Percentiles rank a stretch among this genome's conserved stretches.
Evolutionary conservation across 2,329 filamentous ascomycete genomes (phyloP).

Genomic region (Alternaria gansuensis): DNA sequence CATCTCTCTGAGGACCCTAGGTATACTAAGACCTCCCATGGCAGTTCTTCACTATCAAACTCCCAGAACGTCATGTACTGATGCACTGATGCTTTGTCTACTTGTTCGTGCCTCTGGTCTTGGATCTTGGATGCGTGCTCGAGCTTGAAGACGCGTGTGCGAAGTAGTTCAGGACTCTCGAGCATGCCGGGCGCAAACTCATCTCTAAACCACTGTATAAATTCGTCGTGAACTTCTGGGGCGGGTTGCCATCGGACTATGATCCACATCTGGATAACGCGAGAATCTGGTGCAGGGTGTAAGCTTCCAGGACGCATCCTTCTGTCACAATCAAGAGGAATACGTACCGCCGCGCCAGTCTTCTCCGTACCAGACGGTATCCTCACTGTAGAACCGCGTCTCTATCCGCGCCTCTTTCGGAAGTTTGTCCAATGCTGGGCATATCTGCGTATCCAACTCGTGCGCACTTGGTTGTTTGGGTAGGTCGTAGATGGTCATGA

Average conservation of each 20-base stretch:
- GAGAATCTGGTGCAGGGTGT: conserved; percentile 16
- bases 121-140: conserved; percentile 20
- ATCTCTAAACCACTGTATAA: conserved; percentile 23
- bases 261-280: conserved; percentile 25
- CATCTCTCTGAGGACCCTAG: conserved; percentile 27
- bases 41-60: conserved; percentile 26
- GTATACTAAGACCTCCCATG: conserved; percentile 30
- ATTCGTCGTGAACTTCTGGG: conserved; percentile 19
- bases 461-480: conserved; percentile 14
- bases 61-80: conserved; percentile 33
- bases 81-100: conserved; percentile 13
- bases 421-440: conserved; percentile 10
- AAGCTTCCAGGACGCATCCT: conserved; percentile 3
- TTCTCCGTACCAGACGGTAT: conserved; percentile 18
- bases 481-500: conserved; percentile 27
- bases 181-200: conserved; percentile 29
- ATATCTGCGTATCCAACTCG: conserved; percentile 20
- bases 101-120: conserved; percentile 11
- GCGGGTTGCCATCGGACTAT: conserved; percentile 26
- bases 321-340: background rate
- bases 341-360: conserved; percentile 26
- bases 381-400: conserved; percentile 21
- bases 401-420: conserved; percentile 20
- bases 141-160: conserved; percentile 25
- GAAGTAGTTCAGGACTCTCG: conserved; percentile 26